These are phyloP conservation scores for Albizia julibrissin DNA, from an alignment of 306 rosid genomes.

Conservation along the genomic window DNA sequence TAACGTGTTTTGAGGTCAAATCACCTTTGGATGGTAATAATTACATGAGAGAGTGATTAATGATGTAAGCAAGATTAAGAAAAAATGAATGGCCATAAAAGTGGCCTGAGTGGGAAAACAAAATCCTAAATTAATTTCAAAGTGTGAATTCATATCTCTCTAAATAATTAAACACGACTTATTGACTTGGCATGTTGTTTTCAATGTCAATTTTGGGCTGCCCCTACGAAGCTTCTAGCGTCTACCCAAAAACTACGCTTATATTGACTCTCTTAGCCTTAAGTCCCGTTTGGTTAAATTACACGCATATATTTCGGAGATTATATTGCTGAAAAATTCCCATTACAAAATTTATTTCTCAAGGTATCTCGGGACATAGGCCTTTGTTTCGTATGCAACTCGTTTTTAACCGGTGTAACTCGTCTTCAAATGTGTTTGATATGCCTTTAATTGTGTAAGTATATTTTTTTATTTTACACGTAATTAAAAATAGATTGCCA, in stretches of 20 bases:
- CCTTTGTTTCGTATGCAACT: too few relatives aligned
- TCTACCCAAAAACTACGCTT: not conserved
- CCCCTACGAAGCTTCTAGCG: constrained; percentile 24
- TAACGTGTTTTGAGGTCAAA: not conserved
- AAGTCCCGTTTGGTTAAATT: not conserved
- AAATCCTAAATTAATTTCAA: not conserved
- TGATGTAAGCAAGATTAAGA: not conserved
- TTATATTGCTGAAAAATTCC: too few relatives aligned
- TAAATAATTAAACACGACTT: not conserved
- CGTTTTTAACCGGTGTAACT: too few relatives aligned
- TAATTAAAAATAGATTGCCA: too few relatives aligned
- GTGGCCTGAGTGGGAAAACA: not conserved
- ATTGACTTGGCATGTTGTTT: not conserved
- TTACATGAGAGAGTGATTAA: not conserved
- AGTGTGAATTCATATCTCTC: not conserved
- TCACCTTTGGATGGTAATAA: not conserved
- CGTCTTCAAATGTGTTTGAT: too few relatives aligned
- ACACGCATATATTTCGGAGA: too few relatives aligned
- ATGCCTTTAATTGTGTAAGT: too few relatives aligned
- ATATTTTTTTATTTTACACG: too few relatives aligned
- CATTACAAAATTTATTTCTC: too few relatives aligned
- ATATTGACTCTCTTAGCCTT: not conserved
- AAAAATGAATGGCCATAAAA: not conserved
- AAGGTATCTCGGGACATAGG: too few relatives aligned
- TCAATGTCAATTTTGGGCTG: constrained; percentile 16